phyloP scores from a whole-genome alignment of 2,329 filamentous ascomycete genomes.

The Apiospora saccharicola region DNA sequence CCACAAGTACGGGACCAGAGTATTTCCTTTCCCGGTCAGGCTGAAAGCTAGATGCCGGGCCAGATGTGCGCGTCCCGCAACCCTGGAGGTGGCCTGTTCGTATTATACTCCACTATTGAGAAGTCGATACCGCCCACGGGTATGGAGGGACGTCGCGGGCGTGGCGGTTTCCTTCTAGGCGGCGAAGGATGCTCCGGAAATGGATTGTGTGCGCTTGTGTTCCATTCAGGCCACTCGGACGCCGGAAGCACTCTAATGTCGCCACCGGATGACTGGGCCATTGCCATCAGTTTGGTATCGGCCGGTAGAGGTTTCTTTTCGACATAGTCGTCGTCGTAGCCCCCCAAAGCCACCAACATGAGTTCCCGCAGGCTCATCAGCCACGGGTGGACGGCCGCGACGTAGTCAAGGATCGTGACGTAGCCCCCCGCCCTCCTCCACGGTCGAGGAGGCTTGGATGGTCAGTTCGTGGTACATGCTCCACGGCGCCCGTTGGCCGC shows the following conservation, averaged over 20 bases:
- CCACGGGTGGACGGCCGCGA: neutral
- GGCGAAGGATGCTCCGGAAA: neutral
- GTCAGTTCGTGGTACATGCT: neutral
- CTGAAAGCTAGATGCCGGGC: neutral
- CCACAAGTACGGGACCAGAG: too few relatives aligned
- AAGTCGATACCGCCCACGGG: neutral
- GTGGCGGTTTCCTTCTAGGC: neutral
- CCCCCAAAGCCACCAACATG: neutral
- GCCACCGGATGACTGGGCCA: neutral
- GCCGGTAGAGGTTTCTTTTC: too few relatives aligned
- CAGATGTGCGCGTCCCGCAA: neutral
- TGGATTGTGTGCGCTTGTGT: neutral
- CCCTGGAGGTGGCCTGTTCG: neutral
- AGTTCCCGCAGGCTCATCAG: neutral
- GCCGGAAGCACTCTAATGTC: neutral
- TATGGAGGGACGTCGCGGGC: neutral
- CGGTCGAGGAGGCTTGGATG: neutral
- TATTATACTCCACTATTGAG: neutral
- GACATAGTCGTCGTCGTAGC: too few relatives aligned
- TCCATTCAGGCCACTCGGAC: neutral
- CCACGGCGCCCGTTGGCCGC: neutral
- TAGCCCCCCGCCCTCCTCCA: neutral
- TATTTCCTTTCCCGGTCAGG: too few relatives aligned
- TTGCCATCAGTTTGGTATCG: neutral
- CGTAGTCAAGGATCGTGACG: neutral